These are phyloP conservation scores for Crataegus laevigata DNA, from an alignment of 306 rosid genomes.

Conservation along the genomic window DNA sequence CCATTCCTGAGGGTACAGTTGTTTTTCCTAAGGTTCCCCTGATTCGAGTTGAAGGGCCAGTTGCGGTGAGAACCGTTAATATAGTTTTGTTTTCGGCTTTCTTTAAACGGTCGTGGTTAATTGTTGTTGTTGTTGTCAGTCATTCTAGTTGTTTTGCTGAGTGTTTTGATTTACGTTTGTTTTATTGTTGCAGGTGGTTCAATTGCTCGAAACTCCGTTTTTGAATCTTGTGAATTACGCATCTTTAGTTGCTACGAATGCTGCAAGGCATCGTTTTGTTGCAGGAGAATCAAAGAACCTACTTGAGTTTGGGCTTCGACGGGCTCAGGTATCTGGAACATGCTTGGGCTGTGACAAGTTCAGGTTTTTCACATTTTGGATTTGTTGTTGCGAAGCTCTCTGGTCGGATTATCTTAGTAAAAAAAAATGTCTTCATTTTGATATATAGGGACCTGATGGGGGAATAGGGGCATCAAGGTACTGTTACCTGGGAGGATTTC, in stretches of 20 bases:
- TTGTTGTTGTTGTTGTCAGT: neutral
- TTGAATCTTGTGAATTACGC: constrained; percentile 70
- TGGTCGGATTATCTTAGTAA: neutral
- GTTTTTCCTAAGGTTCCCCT: constrained; percentile 96
- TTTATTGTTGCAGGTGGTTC: constrained; percentile 61
- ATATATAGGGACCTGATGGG: constrained; percentile 90
- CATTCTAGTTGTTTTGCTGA: neutral
- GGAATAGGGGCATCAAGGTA: constrained; percentile 87
- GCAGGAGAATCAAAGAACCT: constrained; percentile 84
- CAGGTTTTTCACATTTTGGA: constrained; percentile 22
- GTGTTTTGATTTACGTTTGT: neutral
- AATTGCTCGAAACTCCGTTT: constrained; percentile 86
- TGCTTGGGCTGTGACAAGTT: constrained; percentile 54
- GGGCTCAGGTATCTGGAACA: constrained; percentile 80
- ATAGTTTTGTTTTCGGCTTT: neutral
- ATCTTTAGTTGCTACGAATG: constrained; percentile 85
- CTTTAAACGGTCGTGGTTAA: neutral
- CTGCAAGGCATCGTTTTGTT: constrained; percentile 88
- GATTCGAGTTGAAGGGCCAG: constrained; percentile 87
- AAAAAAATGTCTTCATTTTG: constrained; percentile 19
- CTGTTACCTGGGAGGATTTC: constrained; percentile 88
- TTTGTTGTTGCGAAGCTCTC: constrained; percentile 4
- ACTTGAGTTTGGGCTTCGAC: constrained; percentile 87
- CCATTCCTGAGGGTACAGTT: constrained; percentile 77
- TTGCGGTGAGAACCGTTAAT: constrained; percentile 67